Evolutionary conservation across 2,329 filamentous ascomycete genomes (phyloP).

Genomic region (Fusarium hostae): DNA sequence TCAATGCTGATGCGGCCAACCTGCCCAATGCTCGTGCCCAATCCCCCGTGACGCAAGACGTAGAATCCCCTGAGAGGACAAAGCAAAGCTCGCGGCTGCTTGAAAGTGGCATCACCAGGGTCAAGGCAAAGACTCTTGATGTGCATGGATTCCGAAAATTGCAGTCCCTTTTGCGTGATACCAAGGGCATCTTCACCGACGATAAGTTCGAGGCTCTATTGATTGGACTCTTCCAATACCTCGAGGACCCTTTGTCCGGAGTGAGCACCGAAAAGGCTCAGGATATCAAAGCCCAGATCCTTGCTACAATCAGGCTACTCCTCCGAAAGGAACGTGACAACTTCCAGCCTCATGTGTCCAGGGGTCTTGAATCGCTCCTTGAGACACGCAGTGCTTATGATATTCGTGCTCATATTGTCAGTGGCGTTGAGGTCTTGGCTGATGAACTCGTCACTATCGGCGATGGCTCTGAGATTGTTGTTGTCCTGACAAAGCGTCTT

Average conservation of each 20-base stretch:
- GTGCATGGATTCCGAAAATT: conserved; percentile 84
- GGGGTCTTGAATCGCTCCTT: conserved; percentile 74
- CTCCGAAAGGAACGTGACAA: conserved; percentile 73
- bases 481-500: conserved; percentile 64
- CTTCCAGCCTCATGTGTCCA: conserved; percentile 74
- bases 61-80: conserved; percentile 58
- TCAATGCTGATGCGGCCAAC: conserved; percentile 65
- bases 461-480: conserved; percentile 68
- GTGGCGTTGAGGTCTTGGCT: conserved; percentile 77
- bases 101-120: conserved; percentile 78
- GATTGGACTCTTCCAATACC: conserved; percentile 75
- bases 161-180: conserved; percentile 77
- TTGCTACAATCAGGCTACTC: conserved; percentile 78
- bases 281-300: conserved; percentile 78
- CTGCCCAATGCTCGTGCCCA: conserved; percentile 45
- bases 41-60: conserved; percentile 33
- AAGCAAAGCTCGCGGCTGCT: conserved; percentile 72
- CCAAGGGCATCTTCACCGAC: conserved; percentile 70
- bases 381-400: conserved; percentile 74
- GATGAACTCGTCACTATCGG: conserved; percentile 76
- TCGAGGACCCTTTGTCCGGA: conserved; percentile 69
- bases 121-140: conserved; percentile 77
- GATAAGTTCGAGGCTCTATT: conserved; percentile 77
- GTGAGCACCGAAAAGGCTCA: conserved; percentile 72
- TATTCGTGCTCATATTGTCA: conserved; percentile 75